Conservation (phyloP, 2,329 filamentous ascomycete genomes). For the Fusarium praegraminearum region DNA sequence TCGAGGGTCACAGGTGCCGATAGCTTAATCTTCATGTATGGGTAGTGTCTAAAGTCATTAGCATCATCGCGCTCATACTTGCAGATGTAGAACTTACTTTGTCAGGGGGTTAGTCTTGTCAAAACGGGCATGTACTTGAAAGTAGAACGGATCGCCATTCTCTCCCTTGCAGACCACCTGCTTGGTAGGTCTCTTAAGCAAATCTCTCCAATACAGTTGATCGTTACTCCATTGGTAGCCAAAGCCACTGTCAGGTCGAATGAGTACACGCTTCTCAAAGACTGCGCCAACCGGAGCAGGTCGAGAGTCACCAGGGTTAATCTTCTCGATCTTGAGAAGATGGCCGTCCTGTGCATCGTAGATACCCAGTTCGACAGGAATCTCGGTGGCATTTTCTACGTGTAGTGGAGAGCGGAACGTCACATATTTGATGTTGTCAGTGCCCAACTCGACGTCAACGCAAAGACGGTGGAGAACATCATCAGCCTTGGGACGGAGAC, state of each 20-base stretch:
- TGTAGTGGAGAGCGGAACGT: conserved; percentile 92
- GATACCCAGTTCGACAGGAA: conserved; percentile 92
- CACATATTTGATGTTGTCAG: conserved; percentile 98
- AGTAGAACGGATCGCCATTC: conserved; percentile 91
- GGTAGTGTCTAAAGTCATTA: conserved; percentile 74
- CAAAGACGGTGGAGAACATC: conserved; percentile 88
- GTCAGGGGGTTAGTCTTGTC: conserved; percentile 87
- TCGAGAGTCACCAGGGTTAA: conserved; percentile 88
- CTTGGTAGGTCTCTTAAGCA: conserved; percentile 84
- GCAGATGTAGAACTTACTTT: conserved; percentile 60
- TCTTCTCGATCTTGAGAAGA: conserved; percentile 97
- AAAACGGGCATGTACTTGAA: conserved; percentile 90
- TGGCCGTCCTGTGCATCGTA: conserved; percentile 89
- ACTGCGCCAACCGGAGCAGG: conserved; percentile 93
- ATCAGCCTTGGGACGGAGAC: conserved; percentile 87
- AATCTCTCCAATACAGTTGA: conserved; percentile 90
- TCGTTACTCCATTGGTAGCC: conserved; percentile 96
- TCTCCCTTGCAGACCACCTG: conserved; percentile 92
- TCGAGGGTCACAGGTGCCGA: conserved; percentile 94
- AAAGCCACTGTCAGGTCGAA: conserved; percentile 94
- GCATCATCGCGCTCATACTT: neutral
- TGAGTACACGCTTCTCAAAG: conserved; percentile 86
- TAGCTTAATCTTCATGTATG: conserved; percentile 92
- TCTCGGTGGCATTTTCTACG: conserved; percentile 96
- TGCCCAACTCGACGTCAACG: conserved; percentile 90